Percentiles rank a stretch among this genome's conserved stretches.
phyloP scores from a whole-genome alignment of 2,329 filamentous ascomycete genomes.

The Cytospora schulzeri region DNA sequence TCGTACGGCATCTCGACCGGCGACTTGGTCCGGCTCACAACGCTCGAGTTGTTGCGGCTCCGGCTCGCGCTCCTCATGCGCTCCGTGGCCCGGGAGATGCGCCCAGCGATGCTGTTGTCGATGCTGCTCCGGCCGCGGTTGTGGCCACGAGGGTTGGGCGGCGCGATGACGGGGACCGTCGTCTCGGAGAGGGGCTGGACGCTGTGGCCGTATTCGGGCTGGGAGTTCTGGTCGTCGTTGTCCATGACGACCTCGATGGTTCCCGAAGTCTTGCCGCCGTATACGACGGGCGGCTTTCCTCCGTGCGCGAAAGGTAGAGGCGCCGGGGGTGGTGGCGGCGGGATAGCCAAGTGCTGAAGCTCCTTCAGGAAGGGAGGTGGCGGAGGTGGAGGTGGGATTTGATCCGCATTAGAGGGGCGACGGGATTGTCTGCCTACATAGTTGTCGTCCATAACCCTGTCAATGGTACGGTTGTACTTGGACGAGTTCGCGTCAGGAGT shows the following conservation, averaged over 20 bases:
- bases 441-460: slow-evolving; percentile 46
- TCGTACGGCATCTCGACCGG: slow-evolving; percentile 44
- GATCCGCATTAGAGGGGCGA: slow-evolving; percentile 53
- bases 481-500: slow-evolving; percentile 38
- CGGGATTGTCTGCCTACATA: slow-evolving; percentile 35
- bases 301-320: slow-evolving; percentile 52
- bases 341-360: slow-evolving; percentile 62
- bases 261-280: slow-evolving; percentile 51
- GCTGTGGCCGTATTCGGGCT: slow-evolving; percentile 18
- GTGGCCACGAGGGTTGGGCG: slow-evolving; percentile 52
- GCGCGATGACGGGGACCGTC: slow-evolving; percentile 48
- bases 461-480: slow-evolving; percentile 49
- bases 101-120: slow-evolving; percentile 53
- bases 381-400: slow-evolving; percentile 54
- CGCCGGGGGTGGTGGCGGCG: slow-evolving; percentile 63
- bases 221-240: slow-evolving; percentile 48
- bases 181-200: slow-evolving; percentile 41
- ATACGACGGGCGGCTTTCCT: slow-evolving; percentile 41
- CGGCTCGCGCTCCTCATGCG: slow-evolving; percentile 63
- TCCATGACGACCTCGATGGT: slow-evolving; percentile 70
- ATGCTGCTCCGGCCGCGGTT: slow-evolving; percentile 60
- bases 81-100: slow-evolving; percentile 60
- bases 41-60: slow-evolving; percentile 48
- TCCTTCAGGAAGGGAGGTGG: slow-evolving; percentile 62
- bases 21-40: slow-evolving; percentile 40